Conservation (phyloP, 331 rosid species). For the Acacia pycnantha region DNA sequence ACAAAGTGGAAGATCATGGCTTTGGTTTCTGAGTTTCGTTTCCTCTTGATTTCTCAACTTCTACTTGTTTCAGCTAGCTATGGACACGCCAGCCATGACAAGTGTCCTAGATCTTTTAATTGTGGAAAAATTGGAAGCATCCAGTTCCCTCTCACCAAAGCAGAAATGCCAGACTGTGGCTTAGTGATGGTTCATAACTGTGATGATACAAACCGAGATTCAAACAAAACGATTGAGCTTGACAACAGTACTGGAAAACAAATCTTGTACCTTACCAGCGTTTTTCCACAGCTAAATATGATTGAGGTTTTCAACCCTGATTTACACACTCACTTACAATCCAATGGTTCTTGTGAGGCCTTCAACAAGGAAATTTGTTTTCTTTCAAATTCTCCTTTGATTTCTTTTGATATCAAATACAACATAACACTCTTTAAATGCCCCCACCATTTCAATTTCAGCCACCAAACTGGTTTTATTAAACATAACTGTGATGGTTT, state of each 20-base stretch:
- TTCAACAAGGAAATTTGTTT: neutral
- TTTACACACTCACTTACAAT: neutral
- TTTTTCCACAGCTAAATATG: neutral
- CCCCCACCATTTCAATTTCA: neutral
- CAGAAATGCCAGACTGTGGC: neutral
- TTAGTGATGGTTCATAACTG: too few species aligned
- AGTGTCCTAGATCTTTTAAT: neutral
- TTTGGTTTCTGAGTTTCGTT: neutral
- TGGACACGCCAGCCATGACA: neutral
- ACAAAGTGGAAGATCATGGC: neutral
- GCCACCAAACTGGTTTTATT: neutral
- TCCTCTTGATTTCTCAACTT: neutral
- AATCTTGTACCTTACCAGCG: neutral
- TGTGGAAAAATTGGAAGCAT: neutral
- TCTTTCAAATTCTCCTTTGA: neutral
- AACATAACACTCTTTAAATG: slow-evolving; percentile 8
- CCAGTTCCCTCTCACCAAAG: neutral
- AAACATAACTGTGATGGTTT: neutral
- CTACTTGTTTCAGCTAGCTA: neutral
- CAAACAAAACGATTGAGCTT: too few species aligned
- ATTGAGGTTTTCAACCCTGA: neutral
- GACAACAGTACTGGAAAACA: too few species aligned
- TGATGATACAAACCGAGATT: too few species aligned
- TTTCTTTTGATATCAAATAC: neutral
- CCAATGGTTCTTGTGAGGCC: neutral